Evolutionary conservation across 2,329 filamentous ascomycete species (phyloP).

Genomic region (Capronia epimyces): DNA sequence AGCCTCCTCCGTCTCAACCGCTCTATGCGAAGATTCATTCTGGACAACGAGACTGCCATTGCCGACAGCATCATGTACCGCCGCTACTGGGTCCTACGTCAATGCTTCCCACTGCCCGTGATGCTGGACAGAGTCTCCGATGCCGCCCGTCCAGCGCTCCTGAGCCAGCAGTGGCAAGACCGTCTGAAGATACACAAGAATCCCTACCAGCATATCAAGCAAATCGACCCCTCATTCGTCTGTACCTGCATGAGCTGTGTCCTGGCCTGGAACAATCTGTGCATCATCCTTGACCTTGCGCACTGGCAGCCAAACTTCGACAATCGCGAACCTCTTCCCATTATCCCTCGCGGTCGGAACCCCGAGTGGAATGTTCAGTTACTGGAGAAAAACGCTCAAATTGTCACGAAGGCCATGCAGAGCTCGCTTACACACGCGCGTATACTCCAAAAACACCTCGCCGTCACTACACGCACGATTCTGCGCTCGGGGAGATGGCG

Average conservation of each 20-base stretch:
- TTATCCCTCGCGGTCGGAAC: slow-evolving; percentile 24
- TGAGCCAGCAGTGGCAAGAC: slow-evolving; percentile 24
- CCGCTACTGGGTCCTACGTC: slow-evolving; percentile 25
- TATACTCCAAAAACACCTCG: slow-evolving; percentile 26
- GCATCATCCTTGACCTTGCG: slow-evolving; percentile 26
- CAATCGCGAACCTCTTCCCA: slow-evolving; percentile 26
- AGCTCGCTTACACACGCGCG: slow-evolving; percentile 22
- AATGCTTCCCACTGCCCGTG: slow-evolving; percentile 27
- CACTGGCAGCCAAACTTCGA: slow-evolving; percentile 28
- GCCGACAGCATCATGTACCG: slow-evolving; percentile 16
- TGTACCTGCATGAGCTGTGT: slow-evolving; percentile 29
- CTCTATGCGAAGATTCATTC: slow-evolving; percentile 18
- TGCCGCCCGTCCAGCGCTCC: slow-evolving; percentile 16
- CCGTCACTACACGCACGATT: slow-evolving; percentile 24
- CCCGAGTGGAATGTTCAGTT: slow-evolving; percentile 27
- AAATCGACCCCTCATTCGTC: slow-evolving; percentile 20
- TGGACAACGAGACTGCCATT: slow-evolving; percentile 22
- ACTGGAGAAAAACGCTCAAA: slow-evolving; percentile 20
- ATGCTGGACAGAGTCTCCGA: slow-evolving; percentile 17
- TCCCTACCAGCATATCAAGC: slow-evolving; percentile 27
- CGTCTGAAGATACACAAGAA: slow-evolving; percentile 25
- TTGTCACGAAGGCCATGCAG: slow-evolving; percentile 23
- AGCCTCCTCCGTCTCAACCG: slow-evolving; percentile 18
- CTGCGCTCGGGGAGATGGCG: slow-evolving; percentile 22
- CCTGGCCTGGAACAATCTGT: slow-evolving; percentile 29